Base-by-base conservation (phyloP, 2,329 filamentous ascomycete genomes). In the Neopestalotiopsis rosae region DNA sequence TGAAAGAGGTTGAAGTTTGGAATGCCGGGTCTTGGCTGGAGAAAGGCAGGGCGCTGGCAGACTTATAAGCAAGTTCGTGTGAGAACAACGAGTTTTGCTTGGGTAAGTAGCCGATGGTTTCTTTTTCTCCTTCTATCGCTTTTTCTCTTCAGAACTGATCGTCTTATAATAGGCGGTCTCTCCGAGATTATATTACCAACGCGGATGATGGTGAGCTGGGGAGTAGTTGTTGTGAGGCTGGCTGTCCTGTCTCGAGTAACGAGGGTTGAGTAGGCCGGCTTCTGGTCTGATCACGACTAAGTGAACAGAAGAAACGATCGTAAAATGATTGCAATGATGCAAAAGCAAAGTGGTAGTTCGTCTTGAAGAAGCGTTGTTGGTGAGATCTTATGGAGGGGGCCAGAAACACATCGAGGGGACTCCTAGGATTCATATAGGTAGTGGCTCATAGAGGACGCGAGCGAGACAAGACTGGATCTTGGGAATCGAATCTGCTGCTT, bases 351-450 rank as follows among this genome's bases (percentile, higher is more conserved):
- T 38, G 28, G 20, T 52, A 52, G 38, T 64, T 20, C 49, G 61
- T 32, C 42, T 64, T 34, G 30, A 32, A 69, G 45, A n/a, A 52
- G 45, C 45, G 45, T 52, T 17, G 7, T 52, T 52, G 45, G 17
- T 52, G 14, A 20, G 45, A 52, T 52, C 69, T 65, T 72, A 65
- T 64, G 71, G 69, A 73, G 73, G 74, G 71, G 69, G 74, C 71
- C 71, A 74, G 72, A 70, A 70, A 72, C 57, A 32, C 20, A 56
- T 30, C 67, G 69, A 24, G 70, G 74, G 74, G 74, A 72, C 69
- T 69, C 69, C 68, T 62, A 70, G 69, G 67, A 72, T 71, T 72
- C 68, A 74, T 76, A 75, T 74, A 76, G 58, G 42, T 56, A 62
- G 66, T 66, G 24, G 24, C 24, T 28, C 24, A 28, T 28, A 28